A percentile compares a stretch with the other conserved stretches of the same genome.
Evolutionary conservation across 306 rosid species (phyloP).

Genomic region (Canavalia gladiata): DNA sequence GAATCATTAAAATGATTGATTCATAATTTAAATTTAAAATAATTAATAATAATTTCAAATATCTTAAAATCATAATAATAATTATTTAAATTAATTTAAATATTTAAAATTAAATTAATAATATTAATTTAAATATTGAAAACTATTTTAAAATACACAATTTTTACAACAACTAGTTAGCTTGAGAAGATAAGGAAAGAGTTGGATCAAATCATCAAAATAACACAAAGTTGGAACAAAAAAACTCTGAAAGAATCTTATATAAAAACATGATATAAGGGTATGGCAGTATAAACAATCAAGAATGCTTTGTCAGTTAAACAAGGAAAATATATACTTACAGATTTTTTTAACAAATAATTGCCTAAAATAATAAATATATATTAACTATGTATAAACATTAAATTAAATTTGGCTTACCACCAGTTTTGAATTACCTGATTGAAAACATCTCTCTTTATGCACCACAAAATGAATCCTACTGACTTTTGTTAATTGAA

Average conservation of each 20-base stretch:
- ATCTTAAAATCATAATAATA: no score
- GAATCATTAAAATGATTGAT: no score
- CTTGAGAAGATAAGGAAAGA: neutral
- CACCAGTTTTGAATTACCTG: neutral
- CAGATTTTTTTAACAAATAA: neutral
- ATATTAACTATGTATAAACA: neutral
- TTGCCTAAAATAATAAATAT: neutral
- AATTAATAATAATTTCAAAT: no score
- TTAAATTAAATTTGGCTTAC: neutral
- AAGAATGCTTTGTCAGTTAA: neutral
- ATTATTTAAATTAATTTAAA: no score
- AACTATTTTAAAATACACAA: no score
- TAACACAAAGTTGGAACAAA: neutral
- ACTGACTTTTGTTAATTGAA: neutral
- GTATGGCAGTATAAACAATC: neutral
- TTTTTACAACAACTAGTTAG: neutral
- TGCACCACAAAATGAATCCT: neutral
- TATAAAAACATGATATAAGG: neutral
- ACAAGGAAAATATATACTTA: neutral
- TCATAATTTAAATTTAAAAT: no score
- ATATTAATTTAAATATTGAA: no score
- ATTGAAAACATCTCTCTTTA: neutral
- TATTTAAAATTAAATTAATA: no score
- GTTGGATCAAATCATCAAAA: neutral
- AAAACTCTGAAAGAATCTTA: neutral